Evolutionary conservation across 345 rosid species (phyloP).

Genomic region (Syzygium aqueum): DNA sequence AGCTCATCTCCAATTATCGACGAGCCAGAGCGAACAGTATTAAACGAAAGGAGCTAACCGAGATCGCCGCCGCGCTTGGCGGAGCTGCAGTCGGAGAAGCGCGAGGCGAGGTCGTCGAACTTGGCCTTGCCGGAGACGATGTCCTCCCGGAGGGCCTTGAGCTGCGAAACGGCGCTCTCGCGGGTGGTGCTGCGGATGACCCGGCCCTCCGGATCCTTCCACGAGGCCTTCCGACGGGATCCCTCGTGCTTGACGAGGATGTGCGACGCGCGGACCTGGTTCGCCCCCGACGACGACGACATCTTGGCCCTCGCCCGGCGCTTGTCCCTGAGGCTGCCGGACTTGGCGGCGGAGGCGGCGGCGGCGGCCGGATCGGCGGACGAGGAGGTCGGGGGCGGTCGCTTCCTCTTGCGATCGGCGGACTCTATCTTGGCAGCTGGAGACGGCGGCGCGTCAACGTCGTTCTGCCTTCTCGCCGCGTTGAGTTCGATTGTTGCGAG

Average conservation of each 20-base stretch:
- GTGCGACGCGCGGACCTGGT: constrained; percentile 77
- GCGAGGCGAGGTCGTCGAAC: constrained; percentile 70
- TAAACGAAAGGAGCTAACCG: constrained; percentile 27
- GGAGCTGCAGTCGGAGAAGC: constrained; percentile 87
- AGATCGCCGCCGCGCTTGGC: constrained; percentile 98
- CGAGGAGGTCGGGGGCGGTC: constrained; percentile 16
- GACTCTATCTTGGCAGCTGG: constrained; percentile 33
- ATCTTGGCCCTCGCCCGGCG: constrained; percentile 24
- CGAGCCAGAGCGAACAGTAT: not conserved
- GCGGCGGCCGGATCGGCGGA: constrained; percentile 28
- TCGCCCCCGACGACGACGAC: constrained; percentile 34
- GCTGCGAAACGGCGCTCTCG: constrained; percentile 68
- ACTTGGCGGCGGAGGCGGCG: constrained; percentile 1
- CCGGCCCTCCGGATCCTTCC: constrained; percentile 96
- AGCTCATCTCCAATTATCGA: not conserved
- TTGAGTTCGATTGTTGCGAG: not conserved
- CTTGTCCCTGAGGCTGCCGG: constrained; percentile 5
- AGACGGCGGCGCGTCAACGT: not conserved
- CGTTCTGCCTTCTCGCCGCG: not conserved
- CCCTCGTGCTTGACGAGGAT: constrained; percentile 92
- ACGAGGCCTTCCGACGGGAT: constrained; percentile 84
- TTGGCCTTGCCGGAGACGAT: constrained; percentile 68
- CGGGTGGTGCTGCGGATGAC: constrained; percentile 57
- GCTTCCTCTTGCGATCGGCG: constrained; percentile 50
- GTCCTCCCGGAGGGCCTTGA: constrained; percentile 63